Evolutionary conservation across 257 asterid species (phyloP).

Genomic region (Scutellaria baicalensis): DNA sequence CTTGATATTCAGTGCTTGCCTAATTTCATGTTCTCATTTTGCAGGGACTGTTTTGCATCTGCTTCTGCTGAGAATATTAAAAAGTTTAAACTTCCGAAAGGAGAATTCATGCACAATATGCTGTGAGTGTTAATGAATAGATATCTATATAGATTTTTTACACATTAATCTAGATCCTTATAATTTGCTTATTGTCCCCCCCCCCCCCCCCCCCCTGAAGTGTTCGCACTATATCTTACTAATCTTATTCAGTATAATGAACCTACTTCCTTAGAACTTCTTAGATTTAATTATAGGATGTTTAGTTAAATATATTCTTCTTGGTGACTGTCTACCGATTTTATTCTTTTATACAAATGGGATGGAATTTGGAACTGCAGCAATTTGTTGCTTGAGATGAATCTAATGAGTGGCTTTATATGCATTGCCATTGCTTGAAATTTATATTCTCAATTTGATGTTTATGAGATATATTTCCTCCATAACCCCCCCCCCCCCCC

Average conservation of each 20-base stretch:
- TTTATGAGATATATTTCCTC: not conserved
- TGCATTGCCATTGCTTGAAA: not conserved
- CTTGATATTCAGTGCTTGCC: not conserved
- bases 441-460: not conserved
- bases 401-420: not conserved
- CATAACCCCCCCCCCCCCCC: not conserved
- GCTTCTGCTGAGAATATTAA: constrained; percentile 98
- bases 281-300: not conserved
- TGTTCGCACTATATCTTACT: not conserved
- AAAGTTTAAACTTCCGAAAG: constrained; percentile 89
- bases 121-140: constrained; percentile 56
- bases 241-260: not conserved
- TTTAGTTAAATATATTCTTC: not conserved
- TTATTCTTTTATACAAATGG: not conserved
- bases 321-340: not conserved
- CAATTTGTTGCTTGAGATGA: not conserved
- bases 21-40: constrained; percentile 17
- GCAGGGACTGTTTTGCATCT: constrained; percentile 88
- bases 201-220: too few species aligned
- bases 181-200: not conserved
- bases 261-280: not conserved
- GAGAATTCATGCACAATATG: constrained; percentile 98
- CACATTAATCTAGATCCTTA: not conserved
- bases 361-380: not conserved
- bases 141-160: not conserved